These are phyloP conservation scores for Saprolegnia diclina DNA, from an alignment of 352 stramenopile species.

Conservation along the genomic window DNA sequence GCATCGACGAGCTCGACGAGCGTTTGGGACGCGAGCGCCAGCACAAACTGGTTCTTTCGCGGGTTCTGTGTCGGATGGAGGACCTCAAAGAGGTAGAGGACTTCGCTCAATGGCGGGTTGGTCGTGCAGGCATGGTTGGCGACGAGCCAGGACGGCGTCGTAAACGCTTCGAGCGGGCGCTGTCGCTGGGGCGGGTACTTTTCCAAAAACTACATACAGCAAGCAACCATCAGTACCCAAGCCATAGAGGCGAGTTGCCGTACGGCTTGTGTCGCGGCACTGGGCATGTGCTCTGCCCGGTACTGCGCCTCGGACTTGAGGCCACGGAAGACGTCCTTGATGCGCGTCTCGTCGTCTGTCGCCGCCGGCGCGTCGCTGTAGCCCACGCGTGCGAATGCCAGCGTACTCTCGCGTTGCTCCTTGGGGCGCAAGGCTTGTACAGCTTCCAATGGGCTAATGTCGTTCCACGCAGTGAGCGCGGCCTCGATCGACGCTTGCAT, in stretches of 20 bases:
- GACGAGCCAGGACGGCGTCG: conserved; percentile 12
- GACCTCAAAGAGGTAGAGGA: conserved; percentile 15
- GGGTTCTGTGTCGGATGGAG: conserved; percentile 8
- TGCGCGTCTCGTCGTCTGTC: not conserved
- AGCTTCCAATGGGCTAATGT: not conserved
- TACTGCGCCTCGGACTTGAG: conserved; percentile 7
- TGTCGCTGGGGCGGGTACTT: conserved; percentile 6
- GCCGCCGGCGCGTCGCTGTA: not conserved
- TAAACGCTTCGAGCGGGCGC: not conserved
- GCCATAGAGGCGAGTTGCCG: not conserved
- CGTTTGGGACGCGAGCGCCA: not conserved
- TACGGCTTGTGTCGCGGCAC: conserved; percentile 3
- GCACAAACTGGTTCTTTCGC: conserved; percentile 8
- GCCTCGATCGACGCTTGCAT: conserved; percentile 17
- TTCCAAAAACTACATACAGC: conserved; percentile 8
- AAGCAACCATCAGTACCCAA: not conserved
- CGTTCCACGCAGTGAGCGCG: not conserved
- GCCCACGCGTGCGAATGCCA: conserved; percentile 6
- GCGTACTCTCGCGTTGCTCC: conserved; percentile 3
- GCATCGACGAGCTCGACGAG: not conserved
- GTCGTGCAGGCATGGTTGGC: not conserved
- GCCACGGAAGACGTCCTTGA: conserved; percentile 6
- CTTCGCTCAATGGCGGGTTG: not conserved
- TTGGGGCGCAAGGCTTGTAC: not conserved
- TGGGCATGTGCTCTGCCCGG: not conserved